These are phyloP conservation scores for Phallus indusiatus DNA, from an alignment of 768 basidiomycete species.

Conservation along the genomic window DNA sequence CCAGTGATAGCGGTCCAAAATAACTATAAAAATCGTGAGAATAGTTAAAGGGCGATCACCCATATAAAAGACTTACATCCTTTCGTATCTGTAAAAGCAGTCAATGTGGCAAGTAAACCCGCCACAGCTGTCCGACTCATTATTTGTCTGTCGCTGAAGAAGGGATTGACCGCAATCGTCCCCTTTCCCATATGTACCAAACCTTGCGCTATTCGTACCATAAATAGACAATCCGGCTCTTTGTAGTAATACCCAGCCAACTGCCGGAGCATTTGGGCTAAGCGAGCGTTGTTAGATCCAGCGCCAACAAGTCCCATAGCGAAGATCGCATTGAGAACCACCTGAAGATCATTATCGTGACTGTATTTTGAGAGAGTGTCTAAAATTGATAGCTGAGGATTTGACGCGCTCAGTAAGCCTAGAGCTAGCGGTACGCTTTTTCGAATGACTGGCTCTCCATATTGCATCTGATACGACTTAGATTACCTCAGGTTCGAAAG, in stretches of 20 bases:
- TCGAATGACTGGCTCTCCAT: constrained; percentile 88
- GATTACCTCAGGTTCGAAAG: constrained; percentile 13
- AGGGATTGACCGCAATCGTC: constrained; percentile 92
- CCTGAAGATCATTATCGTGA: constrained; percentile 95
- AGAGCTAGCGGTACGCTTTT: constrained; percentile 92
- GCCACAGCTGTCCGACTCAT: constrained; percentile 86
- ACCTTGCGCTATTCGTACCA: constrained; percentile 92
- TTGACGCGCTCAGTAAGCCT: constrained; percentile 89
- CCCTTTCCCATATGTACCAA: constrained; percentile 99
- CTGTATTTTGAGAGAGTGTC: constrained; percentile 98
- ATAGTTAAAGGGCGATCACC: neutral
- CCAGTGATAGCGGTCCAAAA: constrained; percentile 96
- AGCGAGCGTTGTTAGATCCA: constrained; percentile 95
- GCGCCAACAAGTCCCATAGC: constrained; percentile 98
- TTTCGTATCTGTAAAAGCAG: constrained; percentile 91
- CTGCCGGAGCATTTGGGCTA: constrained; percentile 96
- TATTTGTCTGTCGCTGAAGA: constrained; percentile 86
- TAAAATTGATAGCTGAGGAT: constrained; percentile 88
- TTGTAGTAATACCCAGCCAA: constrained; percentile 98
- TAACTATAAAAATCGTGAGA: constrained; percentile 39
- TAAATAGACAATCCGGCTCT: constrained; percentile 93
- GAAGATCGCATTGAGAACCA: constrained; percentile 94
- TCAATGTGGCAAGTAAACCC: constrained; percentile 77
- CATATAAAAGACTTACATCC: constrained; percentile 53
- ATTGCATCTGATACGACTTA: constrained; percentile 74